phyloP scores from a whole-genome alignment of 495 filamentous ascomycete genomes.

The Lasiosphaeriaceae sp. region DNA sequence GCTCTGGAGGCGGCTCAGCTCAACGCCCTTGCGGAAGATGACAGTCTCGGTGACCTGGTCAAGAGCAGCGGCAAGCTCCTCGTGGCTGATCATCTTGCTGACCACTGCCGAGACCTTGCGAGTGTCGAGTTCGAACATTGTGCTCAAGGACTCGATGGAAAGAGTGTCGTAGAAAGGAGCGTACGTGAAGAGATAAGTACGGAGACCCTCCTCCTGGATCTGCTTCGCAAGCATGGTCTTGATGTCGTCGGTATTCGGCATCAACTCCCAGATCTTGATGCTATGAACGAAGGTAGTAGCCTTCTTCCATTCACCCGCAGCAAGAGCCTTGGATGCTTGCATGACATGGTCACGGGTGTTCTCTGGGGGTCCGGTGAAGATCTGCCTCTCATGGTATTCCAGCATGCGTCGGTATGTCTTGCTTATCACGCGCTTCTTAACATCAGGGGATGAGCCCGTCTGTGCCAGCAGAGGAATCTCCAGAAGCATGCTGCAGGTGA shows the following conservation, averaged over 20 bases:
- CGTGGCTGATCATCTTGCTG: slow-evolving; percentile 99
- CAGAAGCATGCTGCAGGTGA: slow-evolving; percentile 97
- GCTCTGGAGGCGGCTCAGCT: slow-evolving; percentile 92
- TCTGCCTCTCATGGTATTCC: slow-evolving; percentile 98
- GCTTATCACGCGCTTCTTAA: slow-evolving; percentile 97
- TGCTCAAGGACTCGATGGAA: slow-evolving; percentile 73
- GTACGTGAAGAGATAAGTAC: slow-evolving; percentile 99
- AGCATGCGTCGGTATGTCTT: slow-evolving; percentile 99
- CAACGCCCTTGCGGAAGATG: slow-evolving; percentile 99
- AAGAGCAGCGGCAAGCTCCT: slow-evolving; percentile 91
- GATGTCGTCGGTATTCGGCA: slow-evolving; percentile 83
- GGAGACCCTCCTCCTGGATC: slow-evolving; percentile 95
- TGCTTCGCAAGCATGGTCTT: slow-evolving; percentile 95
- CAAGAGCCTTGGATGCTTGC: slow-evolving; percentile 94
- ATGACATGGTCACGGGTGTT: slow-evolving; percentile 99
- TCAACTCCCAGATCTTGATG: slow-evolving; percentile 99
- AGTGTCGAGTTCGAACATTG: slow-evolving; percentile 91
- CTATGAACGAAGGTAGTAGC: slow-evolving; percentile 84
- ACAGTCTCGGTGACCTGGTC: slow-evolving; percentile 97
- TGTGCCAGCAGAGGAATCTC: slow-evolving; percentile 97
- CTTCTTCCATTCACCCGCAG: slow-evolving; percentile 98
- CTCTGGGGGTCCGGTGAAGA: slow-evolving; percentile 96
- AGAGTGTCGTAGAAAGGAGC: slow-evolving; percentile 99
- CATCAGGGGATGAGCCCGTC: slow-evolving; percentile 90
- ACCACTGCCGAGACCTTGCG: slow-evolving; percentile 92